phyloP scores from a whole-genome alignment of 1,284 basidiomycete species.

The Malassezia obtusa region DNA sequence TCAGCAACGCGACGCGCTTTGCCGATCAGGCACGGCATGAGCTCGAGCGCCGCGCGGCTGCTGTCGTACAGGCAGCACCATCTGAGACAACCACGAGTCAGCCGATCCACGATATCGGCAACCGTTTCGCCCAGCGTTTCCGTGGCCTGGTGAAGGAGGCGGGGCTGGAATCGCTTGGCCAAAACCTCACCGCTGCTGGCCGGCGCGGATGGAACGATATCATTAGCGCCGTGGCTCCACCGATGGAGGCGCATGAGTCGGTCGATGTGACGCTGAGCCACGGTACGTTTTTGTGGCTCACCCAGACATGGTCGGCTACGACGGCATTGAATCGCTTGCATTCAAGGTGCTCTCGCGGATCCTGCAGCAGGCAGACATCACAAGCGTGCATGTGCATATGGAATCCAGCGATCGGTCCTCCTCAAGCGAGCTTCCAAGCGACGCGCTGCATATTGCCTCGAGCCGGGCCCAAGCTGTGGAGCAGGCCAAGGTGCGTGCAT shows the following conservation, averaged over 20 bases:
- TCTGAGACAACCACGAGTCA: not conserved
- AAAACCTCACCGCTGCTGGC: slow-evolving; percentile 33
- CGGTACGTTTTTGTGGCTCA: slow-evolving; percentile 51
- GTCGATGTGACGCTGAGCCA: slow-evolving; percentile 90
- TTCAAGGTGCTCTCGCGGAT: slow-evolving; percentile 53
- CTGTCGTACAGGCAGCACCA: slow-evolving; percentile 10
- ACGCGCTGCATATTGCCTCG: slow-evolving; percentile 29
- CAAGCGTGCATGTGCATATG: slow-evolving; percentile 8
- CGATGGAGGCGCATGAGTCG: slow-evolving; percentile 94
- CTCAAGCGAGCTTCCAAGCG: not conserved
- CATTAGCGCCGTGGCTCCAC: slow-evolving; percentile 90
- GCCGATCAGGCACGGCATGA: slow-evolving; percentile 45
- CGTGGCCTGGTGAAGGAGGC: slow-evolving; percentile 36
- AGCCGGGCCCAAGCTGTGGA: not conserved
- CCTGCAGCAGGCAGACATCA: slow-evolving; percentile 38
- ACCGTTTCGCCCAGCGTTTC: slow-evolving; percentile 31
- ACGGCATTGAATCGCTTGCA: slow-evolving; percentile 88
- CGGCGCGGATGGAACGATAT: slow-evolving; percentile 56
- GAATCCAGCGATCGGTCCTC: too few relatives aligned
- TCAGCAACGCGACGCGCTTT: slow-evolving; percentile 45
- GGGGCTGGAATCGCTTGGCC: slow-evolving; percentile 31
- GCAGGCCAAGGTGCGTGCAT: slow-evolving; percentile 17
- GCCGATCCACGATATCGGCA: slow-evolving; percentile 21
- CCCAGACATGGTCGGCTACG: slow-evolving; percentile 72
- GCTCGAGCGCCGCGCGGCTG: slow-evolving; percentile 33